Conservation (phyloP, 2,329 filamentous ascomycete species). For the Pleurostoma richardsiae region DNA sequence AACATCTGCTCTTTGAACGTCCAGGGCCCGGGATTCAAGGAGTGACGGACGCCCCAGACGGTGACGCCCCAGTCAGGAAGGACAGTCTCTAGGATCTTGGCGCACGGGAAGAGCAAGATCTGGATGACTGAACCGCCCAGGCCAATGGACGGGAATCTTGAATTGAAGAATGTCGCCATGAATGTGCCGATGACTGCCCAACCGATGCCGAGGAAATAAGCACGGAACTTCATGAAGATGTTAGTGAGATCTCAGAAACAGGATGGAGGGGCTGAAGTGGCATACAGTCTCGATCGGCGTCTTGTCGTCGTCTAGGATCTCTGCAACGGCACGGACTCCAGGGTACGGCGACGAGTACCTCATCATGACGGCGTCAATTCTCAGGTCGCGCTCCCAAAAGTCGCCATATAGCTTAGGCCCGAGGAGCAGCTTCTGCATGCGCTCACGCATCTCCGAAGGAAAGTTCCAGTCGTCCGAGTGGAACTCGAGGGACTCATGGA, state of each 20-base stretch:
- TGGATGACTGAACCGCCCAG: slow-evolving; percentile 32
- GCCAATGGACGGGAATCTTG: slow-evolving; percentile 30
- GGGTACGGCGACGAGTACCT: slow-evolving; percentile 36
- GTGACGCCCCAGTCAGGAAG: slow-evolving; percentile 40
- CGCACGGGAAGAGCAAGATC: slow-evolving; percentile 41
- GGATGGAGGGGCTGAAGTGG: too few relatives aligned
- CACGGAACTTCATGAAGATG: slow-evolving; percentile 17
- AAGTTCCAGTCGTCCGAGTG: slow-evolving; percentile 40
- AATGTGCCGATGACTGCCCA: slow-evolving; percentile 33
- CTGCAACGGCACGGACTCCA: slow-evolving; percentile 33
- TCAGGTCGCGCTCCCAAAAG: slow-evolving; percentile 32
- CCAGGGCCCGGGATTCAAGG: slow-evolving; percentile 35
- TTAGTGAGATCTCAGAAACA: too few relatives aligned
- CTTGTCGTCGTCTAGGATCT: slow-evolving; percentile 25
- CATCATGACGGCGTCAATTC: slow-evolving; percentile 33
- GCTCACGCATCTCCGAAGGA: slow-evolving; percentile 33
- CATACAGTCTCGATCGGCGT: slow-evolving; percentile 24
- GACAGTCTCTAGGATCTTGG: slow-evolving; percentile 32
- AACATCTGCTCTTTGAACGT: slow-evolving; percentile 37
- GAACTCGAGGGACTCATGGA: slow-evolving; percentile 29
- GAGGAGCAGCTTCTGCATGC: slow-evolving; percentile 29
- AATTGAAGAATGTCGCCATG: slow-evolving; percentile 34
- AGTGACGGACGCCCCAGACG: slow-evolving; percentile 29
- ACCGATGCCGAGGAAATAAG: slow-evolving; percentile 33
- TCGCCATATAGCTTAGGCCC: slow-evolving; percentile 33